Evolutionary conservation across 164 flowering plant genomes (phyloP).

Genomic region (Saururus chinensis): DNA sequence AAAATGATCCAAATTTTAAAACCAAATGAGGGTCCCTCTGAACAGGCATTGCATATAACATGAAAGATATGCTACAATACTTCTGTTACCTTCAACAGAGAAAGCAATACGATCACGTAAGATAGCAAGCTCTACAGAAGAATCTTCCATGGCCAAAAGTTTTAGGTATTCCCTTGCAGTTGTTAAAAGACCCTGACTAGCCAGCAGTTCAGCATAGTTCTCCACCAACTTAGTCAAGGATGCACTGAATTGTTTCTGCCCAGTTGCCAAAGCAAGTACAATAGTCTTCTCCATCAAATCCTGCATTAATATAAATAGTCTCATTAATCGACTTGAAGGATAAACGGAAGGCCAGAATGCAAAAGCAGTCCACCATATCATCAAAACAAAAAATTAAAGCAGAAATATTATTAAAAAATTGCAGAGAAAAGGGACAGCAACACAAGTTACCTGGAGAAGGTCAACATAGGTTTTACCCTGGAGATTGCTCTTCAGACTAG

Average conservation of each 20-base stretch:
- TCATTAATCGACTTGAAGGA: not conserved
- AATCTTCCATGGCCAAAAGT: conserved; percentile 68
- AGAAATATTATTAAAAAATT: not conserved
- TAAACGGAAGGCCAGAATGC: not conserved
- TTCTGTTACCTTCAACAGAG: conserved; percentile 40
- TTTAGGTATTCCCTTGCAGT: conserved; percentile 90
- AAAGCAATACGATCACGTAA: conserved; percentile 71
- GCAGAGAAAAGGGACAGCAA: not conserved
- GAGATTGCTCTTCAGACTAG: conserved; percentile 35
- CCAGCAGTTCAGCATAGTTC: conserved; percentile 90
- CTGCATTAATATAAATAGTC: conserved; percentile 18
- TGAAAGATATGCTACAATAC: not conserved
- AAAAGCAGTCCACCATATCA: not conserved
- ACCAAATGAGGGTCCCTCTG: too few relatives aligned
- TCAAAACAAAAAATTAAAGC: not conserved
- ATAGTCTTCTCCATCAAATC: conserved; percentile 98
- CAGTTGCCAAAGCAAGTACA: conserved; percentile 82
- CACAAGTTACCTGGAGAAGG: conserved; percentile 65
- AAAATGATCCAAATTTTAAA: too few relatives aligned
- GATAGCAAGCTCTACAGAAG: conserved; percentile 76
- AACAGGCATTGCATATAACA: too few relatives aligned
- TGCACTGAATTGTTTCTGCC: conserved; percentile 75
- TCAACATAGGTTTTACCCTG: conserved; percentile 74
- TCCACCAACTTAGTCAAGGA: conserved; percentile 81
- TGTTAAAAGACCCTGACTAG: conserved; percentile 82